These are phyloP conservation scores for Chaetomium strumarium DNA, from an alignment of 2,329 filamentous ascomycete species.

Conservation along the genomic window DNA sequence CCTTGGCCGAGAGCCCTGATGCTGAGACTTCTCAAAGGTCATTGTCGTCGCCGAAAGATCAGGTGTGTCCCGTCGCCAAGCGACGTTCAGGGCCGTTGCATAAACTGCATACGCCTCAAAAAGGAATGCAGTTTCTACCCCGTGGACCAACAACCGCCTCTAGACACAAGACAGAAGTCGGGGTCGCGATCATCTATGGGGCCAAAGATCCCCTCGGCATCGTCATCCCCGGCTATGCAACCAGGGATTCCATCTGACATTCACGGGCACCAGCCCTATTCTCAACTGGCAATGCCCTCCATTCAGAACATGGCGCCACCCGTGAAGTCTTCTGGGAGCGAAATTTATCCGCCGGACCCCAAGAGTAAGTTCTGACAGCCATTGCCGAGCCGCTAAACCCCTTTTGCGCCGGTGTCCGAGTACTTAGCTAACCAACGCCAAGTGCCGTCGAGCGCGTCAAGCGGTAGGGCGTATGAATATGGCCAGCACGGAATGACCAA, in stretches of 20 bases:
- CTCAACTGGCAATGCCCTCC: constrained; percentile 39
- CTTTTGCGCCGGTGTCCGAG: background rate
- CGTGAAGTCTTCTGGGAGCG: constrained; percentile 35
- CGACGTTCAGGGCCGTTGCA: constrained; percentile 70
- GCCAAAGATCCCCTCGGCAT: constrained; percentile 38
- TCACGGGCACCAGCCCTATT: constrained; percentile 36
- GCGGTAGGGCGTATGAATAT: constrained; percentile 35
- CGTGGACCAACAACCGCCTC: constrained; percentile 66
- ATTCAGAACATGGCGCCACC: constrained; percentile 42
- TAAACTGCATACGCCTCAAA: constrained; percentile 88
- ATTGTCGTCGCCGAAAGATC: constrained; percentile 91
- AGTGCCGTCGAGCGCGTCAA: constrained; percentile 34
- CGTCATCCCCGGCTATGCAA: constrained; percentile 44
- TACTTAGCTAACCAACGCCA: constrained; percentile 23
- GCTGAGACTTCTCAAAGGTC: constrained; percentile 48
- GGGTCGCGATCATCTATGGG: constrained; percentile 35
- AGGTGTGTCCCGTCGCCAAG: constrained; percentile 73
- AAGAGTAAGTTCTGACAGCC: constrained; percentile 36
- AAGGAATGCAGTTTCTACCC: constrained; percentile 92
- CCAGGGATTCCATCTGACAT: constrained; percentile 39
- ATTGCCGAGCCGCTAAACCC: background rate
- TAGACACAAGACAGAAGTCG: constrained; percentile 40
- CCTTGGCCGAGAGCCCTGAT: background rate
- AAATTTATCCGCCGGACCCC: constrained; percentile 35
- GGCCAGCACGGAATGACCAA: constrained; percentile 33